Evolutionary conservation across 345 rosid genomes (phyloP).

Genomic region (Brassica nigra): DNA sequence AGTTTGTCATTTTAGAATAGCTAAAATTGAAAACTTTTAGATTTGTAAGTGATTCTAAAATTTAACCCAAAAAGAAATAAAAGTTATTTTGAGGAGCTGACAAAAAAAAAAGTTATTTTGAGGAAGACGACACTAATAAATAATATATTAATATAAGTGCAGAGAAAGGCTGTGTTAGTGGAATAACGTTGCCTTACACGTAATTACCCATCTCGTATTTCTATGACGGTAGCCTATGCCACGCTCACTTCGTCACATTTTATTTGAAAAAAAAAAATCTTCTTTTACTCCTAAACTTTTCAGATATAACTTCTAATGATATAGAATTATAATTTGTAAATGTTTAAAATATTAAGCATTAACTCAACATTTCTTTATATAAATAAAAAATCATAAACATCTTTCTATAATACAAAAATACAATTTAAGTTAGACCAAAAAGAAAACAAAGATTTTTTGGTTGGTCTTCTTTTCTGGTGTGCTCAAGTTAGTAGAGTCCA

Average conservation of each 20-base stretch:
- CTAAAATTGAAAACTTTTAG: conserved; percentile 7
- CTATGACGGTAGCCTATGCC: conserved; percentile 45
- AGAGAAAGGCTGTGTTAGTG: conserved; percentile 42
- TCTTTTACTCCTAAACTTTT: neutral
- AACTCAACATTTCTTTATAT: neutral
- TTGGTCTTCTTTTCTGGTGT: neutral
- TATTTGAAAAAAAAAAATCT: neutral
- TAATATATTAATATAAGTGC: conserved; percentile 8
- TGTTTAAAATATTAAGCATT: neutral
- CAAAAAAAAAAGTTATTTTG: conserved; percentile 10
- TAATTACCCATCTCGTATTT: conserved; percentile 30
- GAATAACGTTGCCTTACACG: conserved; percentile 48
- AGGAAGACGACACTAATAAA: conserved; percentile 23
- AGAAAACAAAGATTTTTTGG: neutral
- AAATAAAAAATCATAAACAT: neutral
- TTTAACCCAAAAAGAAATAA: conserved; percentile 5
- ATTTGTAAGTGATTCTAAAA: neutral
- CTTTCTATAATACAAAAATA: neutral
- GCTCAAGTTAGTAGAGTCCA: conserved; percentile 19
- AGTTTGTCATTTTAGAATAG: conserved; percentile 15
- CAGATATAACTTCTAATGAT: neutral
- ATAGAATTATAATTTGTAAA: neutral
- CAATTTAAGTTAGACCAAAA: neutral
- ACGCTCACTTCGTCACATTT: conserved; percentile 39
- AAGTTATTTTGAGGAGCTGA: conserved; percentile 11